These are phyloP conservation scores for Paecilomyces dactylethromorphus DNA, from an alignment of 2,329 filamentous ascomycete genomes.

Conservation along the genomic window DNA sequence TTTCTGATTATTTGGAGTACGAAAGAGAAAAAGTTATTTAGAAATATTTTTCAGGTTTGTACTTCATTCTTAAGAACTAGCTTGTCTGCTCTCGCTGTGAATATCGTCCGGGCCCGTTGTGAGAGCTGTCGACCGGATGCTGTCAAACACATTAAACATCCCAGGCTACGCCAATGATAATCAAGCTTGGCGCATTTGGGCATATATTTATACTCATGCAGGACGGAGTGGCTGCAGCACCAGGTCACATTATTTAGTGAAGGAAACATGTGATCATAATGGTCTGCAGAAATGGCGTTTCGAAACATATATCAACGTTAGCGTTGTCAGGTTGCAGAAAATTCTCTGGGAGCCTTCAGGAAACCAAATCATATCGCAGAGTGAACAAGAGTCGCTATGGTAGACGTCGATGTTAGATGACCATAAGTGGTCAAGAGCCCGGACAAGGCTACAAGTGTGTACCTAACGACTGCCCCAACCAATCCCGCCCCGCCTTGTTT, in stretches of 20 bases:
- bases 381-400: background rate
- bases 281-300: background rate
- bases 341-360: no score
- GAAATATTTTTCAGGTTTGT: no score
- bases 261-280: background rate
- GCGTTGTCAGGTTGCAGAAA: no score
- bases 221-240: background rate
- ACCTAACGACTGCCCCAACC: background rate
- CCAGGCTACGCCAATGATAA: no score
- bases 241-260: background rate
- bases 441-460: background rate
- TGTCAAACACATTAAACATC: no score
- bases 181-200: no score
- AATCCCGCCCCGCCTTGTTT: background rate
- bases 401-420: background rate
- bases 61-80: no score
- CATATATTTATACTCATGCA: background rate
- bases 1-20: no score
- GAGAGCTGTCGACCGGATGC: no score
- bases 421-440: background rate
- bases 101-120: no score
- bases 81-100: no score
- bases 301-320: background rate
- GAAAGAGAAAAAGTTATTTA: no score
- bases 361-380: background rate